Evolutionary conservation across 139 green algal genomes (phyloP), one percentile per base, ranked within the genome.

Genomic region (Coelastrella sp.): DNA sequence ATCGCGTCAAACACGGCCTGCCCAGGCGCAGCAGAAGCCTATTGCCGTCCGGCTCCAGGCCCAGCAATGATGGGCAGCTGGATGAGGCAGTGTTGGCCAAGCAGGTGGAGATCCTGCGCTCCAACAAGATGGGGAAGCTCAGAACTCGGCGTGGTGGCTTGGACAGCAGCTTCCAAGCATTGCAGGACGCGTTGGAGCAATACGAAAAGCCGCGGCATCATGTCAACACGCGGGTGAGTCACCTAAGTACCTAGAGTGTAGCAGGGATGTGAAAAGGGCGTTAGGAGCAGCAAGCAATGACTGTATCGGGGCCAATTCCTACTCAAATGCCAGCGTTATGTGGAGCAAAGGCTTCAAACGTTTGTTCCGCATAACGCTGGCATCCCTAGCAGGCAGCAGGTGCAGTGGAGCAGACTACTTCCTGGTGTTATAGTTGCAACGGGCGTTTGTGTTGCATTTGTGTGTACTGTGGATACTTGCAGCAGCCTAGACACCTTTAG

Each of bases 161-260:
- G 56, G 79, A 86, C 87, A 82, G 64, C 87, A 87, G 78, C 58
- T 91, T 91, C 59, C 20, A 57, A 73, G 78, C 78, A 7, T 58
- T 91, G 47, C 87, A 91, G 87, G 79, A 86, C 5, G n/a, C 65
- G 14, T 66, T 91, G 32, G 60, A 22, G 0, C 78, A 73, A 13
- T 19, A 73, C 20, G 87, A 68, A 56, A 32, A 56, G 54, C 17
- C 77, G 13, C 20, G 86, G 22, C 32, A 10, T 5, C 64, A 73
- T 71, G 87, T 91, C 54, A 81, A 73, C 64, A 91, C 87, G 7
- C 32, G 87, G 78, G 86, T 85, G 59, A 75, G 86, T 22, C 47
- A 16, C n/a, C 11, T 2, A 3, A 71, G 61, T 13, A 19, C 10
- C 0, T 13, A 71, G 8, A 10, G 61, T 71, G 61, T 13, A 19